phyloP scores from a whole-genome alignment of 495 filamentous ascomycete species.

The Amorphotheca resinae region DNA sequence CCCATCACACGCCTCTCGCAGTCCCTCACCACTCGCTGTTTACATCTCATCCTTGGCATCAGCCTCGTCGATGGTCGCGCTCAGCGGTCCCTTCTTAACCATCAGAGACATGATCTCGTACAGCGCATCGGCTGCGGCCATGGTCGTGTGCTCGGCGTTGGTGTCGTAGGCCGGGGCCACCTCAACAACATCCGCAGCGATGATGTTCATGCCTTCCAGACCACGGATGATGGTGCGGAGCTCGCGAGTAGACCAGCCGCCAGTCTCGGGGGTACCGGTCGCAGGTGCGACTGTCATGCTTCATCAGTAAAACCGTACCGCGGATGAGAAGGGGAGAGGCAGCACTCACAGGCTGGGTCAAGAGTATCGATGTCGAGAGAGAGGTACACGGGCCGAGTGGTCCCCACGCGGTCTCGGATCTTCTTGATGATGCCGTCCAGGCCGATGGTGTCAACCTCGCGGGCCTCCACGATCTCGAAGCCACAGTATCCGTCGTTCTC shows the following conservation, averaged over 20 bases:
- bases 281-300: conserved; percentile 52
- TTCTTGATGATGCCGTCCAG: conserved; percentile 58
- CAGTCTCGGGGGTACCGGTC: conserved; percentile 67
- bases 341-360: conserved; percentile 55
- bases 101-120: conserved; percentile 55
- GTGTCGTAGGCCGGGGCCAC: conserved; percentile 57
- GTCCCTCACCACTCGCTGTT: no score
- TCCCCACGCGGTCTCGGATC: conserved; percentile 54
- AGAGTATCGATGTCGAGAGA: conserved; percentile 71
- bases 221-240: conserved; percentile 62
- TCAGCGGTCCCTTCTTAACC: conserved; percentile 47
- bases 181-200: conserved; percentile 59
- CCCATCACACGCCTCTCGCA: no score
- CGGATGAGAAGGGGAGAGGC: background rate
- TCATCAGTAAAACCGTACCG: conserved; percentile 2
- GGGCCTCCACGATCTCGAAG: conserved; percentile 63
- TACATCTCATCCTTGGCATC: no score
- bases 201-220: conserved; percentile 57
- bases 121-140: conserved; percentile 55
- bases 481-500: conserved; percentile 71
- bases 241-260: conserved; percentile 66
- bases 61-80: no score
- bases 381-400: conserved; percentile 56
- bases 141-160: conserved; percentile 53
- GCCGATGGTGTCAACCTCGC: conserved; percentile 67